Evolutionary conservation across 768 basidiomycete species (phyloP), one percentile per base, ranked within the genome.

Genomic region (Roridomyces roridus): DNA sequence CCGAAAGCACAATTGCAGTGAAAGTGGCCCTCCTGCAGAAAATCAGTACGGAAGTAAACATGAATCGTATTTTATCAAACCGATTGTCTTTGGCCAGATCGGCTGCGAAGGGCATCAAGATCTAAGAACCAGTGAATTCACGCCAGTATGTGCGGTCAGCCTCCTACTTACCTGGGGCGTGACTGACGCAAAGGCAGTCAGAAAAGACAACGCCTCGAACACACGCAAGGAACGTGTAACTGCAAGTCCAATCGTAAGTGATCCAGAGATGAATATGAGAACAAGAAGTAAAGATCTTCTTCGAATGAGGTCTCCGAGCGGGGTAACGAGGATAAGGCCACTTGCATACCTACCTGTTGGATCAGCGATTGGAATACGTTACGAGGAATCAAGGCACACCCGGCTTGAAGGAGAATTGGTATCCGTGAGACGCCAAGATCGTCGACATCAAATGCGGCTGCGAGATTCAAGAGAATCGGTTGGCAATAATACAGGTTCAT

Each of bases 231-330:
- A 76, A 3, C 64, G 62, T 0, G 84, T 81, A 21, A 85, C 42
- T 0, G 80, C 74, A 7, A 86, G 72, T 0, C 81, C 85, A 46
- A 88, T 77, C 0, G 83, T 79, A 5, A 89, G 71, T 1, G 73
- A 55, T 0, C 74, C 73, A 0, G 80, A 77, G 24, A 70, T 35
- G 6, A 74, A 58, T 23, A 83, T 69, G 24, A 86, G 67, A 2
- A 77, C 50, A 25, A 88, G 69, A 15, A 82, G 70, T 2, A 89
- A 71, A 17, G 78, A 80, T 18, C 87, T 75, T 21, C 87, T 69
- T n/a, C 81, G 79, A 21, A 87, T 77, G 18, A 88, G 75, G 67
- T 89, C 87, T 21, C 87, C 87, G 0, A 86, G 70, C 0, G 87
- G 86, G 0, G 82, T 76, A 52, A 89, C 75, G 51, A 87, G 65